Evolutionary conservation across 495 filamentous ascomycete genomes (phyloP), one percentile per base, ranked within the genome.

Genomic region (Penicillium canescens): DNA sequence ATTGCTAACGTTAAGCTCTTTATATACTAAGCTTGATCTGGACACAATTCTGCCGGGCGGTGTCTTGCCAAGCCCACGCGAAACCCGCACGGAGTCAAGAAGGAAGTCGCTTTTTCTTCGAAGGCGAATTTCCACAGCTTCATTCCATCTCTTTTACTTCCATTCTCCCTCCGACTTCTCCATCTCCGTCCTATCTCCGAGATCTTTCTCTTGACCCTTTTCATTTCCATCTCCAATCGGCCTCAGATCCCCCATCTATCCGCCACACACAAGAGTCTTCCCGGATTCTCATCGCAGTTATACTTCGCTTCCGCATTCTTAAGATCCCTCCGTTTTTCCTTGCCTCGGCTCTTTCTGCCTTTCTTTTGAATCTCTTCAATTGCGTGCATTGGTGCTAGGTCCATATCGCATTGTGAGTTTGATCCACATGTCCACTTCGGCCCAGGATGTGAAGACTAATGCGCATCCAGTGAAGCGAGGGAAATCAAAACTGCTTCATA

Each of bases 341-440:
- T 46, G 4, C 28, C 28, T 31, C 28, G 28, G 28, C 50, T 58
- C 40, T 50, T 59, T 44, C 54, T 62, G 60, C 48, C 43, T 52
- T 54, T 63, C 52, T 39, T 56, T 60, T 45, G 54, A 42, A 48
- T 52, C 41, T 39, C 54, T 47, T 47, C 60, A 56, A 63, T 66
- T 66, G 59, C 51, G 62, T 56, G 55, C 55, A 59, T 64, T 66
- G 55, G 52, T 58, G 33, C 50, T 43, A 49, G 45, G 57, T 66
- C 43, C 41, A 62, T 68, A 53, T 62, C 55, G 69, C 67, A 70
- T 71, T 70, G 68, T 75, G 60, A 68, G 71, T 69, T 43, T 14
- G 45, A 46, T 44, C 39, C 40, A 36, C 21, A 37, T 40, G 26
- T 49, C 42, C 39, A 12, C 10, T 46, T 50, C 41, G 37, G 60